phyloP scores from a whole-genome alignment of 1,139 yeast species.

The Protomyces gravidus region DNA sequence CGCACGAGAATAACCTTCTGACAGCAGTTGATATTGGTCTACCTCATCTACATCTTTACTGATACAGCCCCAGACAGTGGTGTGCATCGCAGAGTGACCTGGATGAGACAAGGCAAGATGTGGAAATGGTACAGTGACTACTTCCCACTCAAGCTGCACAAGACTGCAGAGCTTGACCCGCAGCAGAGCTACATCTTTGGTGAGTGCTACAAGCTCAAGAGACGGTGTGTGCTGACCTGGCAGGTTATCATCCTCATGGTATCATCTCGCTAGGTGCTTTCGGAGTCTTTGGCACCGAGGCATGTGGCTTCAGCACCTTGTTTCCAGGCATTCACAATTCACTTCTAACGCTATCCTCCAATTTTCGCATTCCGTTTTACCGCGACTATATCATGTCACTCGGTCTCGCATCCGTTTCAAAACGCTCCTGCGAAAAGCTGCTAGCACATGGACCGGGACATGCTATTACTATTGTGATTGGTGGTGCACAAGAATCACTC shows the following conservation, averaged over 20 bases:
- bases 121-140: conserved; percentile 55
- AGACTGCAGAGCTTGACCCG: conserved; percentile 67
- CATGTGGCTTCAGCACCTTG: conserved; percentile 54
- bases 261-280: conserved; percentile 89
- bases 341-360: conserved; percentile 74
- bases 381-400: conserved; percentile 77
- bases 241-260: conserved; percentile 96
- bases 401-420: conserved; percentile 83
- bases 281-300: conserved; percentile 81
- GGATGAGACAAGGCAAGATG: conserved; percentile 18
- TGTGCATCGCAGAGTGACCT: conserved; percentile 7
- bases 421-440: conserved; percentile 62
- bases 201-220: background rate
- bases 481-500: conserved; percentile 91
- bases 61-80: conserved; percentile 27
- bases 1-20: background rate
- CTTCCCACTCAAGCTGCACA: conserved; percentile 75
- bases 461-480: conserved; percentile 84
- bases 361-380: conserved; percentile 81
- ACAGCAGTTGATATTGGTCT: conserved; percentile 15
- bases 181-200: conserved; percentile 37
- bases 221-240: background rate
- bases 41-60: conserved; percentile 22
- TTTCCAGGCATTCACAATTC: conserved; percentile 82
- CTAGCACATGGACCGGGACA: conserved; percentile 57